These are phyloP conservation scores for Isochrysis galbana DNA, from an alignment of 78 protist genomes.

Conservation along the genomic window DNA sequence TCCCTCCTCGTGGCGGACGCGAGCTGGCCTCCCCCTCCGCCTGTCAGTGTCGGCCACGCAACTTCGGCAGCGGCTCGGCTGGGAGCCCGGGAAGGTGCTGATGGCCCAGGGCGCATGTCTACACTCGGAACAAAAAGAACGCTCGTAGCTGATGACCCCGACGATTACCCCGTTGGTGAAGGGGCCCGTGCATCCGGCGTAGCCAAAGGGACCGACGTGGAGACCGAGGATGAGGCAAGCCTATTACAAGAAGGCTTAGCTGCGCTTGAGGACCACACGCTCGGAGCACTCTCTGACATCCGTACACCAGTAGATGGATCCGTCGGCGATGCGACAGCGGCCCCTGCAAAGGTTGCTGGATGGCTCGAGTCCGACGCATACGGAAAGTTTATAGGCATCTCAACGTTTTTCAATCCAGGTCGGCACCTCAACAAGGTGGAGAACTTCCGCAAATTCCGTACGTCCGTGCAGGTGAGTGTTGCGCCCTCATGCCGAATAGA, in stretches of 20 bases:
- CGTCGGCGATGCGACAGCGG: neutral
- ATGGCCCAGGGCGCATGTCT: too few species aligned
- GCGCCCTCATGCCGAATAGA: too few species aligned
- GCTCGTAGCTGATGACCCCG: neutral
- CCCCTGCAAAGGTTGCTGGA: neutral
- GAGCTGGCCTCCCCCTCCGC: neutral
- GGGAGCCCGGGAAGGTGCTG: neutral
- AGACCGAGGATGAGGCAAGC: neutral
- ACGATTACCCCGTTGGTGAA: neutral
- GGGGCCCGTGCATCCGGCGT: too few species aligned
- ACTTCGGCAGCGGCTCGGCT: neutral
- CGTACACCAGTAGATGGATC: neutral
- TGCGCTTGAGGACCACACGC: too few species aligned
- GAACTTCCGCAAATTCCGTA: conserved; percentile 10
- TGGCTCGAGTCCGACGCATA: neutral
- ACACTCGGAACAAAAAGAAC: too few species aligned
- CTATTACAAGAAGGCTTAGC: neutral
- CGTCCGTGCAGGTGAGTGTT: neutral
- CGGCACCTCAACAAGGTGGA: conserved; percentile 25
- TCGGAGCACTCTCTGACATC: too few species aligned
- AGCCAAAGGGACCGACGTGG: neutral
- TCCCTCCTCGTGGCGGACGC: neutral
- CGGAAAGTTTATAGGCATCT: conserved; percentile 6
- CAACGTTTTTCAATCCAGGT: conserved; percentile 28
- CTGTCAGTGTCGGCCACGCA: neutral